Evolutionary conservation across 768 basidiomycete genomes (phyloP).

Genomic region (Phanerochaete sordida): DNA sequence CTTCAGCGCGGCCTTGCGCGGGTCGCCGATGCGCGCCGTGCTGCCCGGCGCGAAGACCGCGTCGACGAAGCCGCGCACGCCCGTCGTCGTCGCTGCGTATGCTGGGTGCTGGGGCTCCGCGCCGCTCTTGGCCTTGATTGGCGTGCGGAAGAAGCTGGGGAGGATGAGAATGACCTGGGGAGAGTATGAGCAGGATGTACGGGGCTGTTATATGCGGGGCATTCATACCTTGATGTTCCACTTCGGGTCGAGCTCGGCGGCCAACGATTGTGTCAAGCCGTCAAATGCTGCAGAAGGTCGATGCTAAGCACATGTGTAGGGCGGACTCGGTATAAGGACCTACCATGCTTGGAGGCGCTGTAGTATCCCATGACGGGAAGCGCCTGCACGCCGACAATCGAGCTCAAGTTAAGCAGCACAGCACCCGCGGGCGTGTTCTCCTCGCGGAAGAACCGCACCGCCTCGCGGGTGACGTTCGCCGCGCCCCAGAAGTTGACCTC

Average conservation of each 20-base stretch:
- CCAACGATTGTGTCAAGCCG: constrained; percentile 36
- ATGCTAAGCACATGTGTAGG: too few species aligned
- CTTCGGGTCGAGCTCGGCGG: constrained; percentile 37
- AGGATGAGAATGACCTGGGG: background rate
- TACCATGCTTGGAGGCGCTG: constrained; percentile 13
- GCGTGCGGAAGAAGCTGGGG: background rate
- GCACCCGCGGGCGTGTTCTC: constrained; percentile 33
- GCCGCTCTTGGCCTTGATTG: background rate
- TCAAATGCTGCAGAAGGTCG: constrained; percentile 31
- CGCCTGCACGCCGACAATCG: background rate
- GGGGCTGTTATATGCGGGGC: constrained; percentile 26
- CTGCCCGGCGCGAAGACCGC: background rate
- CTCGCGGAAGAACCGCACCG: constrained; percentile 33
- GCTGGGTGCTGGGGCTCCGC: background rate
- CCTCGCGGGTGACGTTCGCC: constrained; percentile 9
- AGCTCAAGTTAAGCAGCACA: constrained; percentile 4
- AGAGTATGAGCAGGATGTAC: background rate
- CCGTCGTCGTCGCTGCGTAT: background rate
- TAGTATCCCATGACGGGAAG: constrained; percentile 6
- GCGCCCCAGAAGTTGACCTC: constrained; percentile 31
- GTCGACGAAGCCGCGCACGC: background rate
- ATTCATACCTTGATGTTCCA: constrained; percentile 44
- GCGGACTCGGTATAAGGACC: constrained; percentile 4
- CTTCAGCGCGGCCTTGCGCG: constrained; percentile 4
- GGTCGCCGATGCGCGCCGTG: background rate